These are phyloP conservation scores for Ogataea hybrid DNA, from an alignment of 1,139 yeast genomes.

Conservation along the genomic window DNA sequence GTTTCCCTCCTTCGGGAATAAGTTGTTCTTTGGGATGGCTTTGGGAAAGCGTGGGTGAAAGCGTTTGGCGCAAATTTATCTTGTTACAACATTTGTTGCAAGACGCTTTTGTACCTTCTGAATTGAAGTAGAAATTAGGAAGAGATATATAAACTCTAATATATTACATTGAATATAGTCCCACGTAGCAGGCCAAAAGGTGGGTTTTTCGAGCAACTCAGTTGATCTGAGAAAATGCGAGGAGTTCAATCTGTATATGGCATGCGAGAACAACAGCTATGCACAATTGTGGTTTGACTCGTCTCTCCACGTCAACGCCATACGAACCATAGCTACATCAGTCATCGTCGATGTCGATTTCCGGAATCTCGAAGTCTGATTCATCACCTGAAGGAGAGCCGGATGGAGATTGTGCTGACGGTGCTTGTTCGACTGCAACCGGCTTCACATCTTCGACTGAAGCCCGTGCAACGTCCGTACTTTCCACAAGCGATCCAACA, in stretches of 20 bases:
- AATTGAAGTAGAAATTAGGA: slow-evolving; percentile 18
- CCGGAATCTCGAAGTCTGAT: slow-evolving; percentile 36
- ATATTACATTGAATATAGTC: slow-evolving; percentile 1
- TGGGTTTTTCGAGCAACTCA: slow-evolving; percentile 16
- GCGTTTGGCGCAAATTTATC: slow-evolving; percentile 60
- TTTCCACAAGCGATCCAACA: slow-evolving; percentile 1
- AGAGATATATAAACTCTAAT: slow-evolving; percentile 4
- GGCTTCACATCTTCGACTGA: slow-evolving; percentile 5
- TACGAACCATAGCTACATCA: slow-evolving; percentile 12
- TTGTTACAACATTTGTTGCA: slow-evolving; percentile 43
- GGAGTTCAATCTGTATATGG: slow-evolving; percentile 23
- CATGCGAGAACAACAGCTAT: slow-evolving; percentile 23
- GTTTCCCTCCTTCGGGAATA: slow-evolving; percentile 39
- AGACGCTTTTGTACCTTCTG: slow-evolving; percentile 34
- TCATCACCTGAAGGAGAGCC: slow-evolving; percentile 25
- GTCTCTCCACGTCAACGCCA: slow-evolving; percentile 3
- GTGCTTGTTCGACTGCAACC: background rate
- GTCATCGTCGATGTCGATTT: slow-evolving; percentile 32
- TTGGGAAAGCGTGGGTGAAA: slow-evolving; percentile 54
- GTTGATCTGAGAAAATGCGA: slow-evolving; percentile 4
- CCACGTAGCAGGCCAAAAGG: slow-evolving; percentile 17
- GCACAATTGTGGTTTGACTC: slow-evolving; percentile 18
- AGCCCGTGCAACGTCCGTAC: background rate
- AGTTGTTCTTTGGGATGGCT: slow-evolving; percentile 27
- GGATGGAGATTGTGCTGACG: background rate